Base-by-base conservation (phyloP, 805 yeast species). In the Candida odintsovae region DNA sequence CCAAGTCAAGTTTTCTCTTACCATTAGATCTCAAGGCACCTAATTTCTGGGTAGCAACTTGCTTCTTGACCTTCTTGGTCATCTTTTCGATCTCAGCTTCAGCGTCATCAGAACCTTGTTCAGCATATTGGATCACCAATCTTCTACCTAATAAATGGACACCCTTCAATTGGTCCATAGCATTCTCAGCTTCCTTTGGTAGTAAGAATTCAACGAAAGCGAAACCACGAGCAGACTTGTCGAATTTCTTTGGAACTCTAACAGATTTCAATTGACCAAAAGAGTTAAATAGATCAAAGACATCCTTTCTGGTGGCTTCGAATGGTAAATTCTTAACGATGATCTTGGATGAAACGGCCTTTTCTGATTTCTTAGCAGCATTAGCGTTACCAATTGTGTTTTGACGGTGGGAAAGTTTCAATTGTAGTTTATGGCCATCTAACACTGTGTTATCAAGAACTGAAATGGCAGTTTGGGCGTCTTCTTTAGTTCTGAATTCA, bases 251-350 rank as follows among this genome's bases (percentile, higher is more conserved):
- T 28, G 99, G 99, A 42, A 94, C 92, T 62, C 99, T 82, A 38
- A 90, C 97, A 2, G 97, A 86, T 59, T 90, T 88, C 60, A 94
- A 73, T 67, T 87, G 90, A 48, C 99, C 99, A 69, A 92, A 94
- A 1, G 98, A 83, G 48, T 94, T 90, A 68, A 94, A 90, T 53
- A 94, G 72, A 63, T 90, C 95, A 59, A 87, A 82, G n/a, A 94
- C 81, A 61, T 94, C 98, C 59, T 87, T 86, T 68, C 96, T 82
- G 3, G 94, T 77, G 19, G 97, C 90, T 69, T 94, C 99, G 67
- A 94, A 94, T 49, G 99, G 98, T 67, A 94, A 78, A 70, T 94
- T 94, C 82, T 94, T 94, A 65, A 94, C 90, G 65, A 94, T 85
- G 55, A 94, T 84, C 67, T 92, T 92, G 52, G 81, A 74, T n/a